Evolutionary conservation across 768 basidiomycete species (phyloP), one percentile per base, ranked within the genome.

Genomic region (Boletus vermiculosoides): DNA sequence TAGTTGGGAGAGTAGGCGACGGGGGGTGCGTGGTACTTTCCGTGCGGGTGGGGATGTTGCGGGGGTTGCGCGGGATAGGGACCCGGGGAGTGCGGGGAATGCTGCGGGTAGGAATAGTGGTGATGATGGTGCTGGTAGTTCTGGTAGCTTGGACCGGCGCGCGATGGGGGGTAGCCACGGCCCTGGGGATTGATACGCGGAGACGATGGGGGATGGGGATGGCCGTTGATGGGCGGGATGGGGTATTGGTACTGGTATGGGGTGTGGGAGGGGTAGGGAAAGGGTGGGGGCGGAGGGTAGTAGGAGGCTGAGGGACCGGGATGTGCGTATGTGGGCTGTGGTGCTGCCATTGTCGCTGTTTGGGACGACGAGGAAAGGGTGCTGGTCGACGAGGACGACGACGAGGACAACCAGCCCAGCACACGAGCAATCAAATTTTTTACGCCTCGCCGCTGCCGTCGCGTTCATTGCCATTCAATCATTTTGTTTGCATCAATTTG

Each of bases 211-310:
- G 49, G 49, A 7, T 49, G 48, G 22, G 46, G 31, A 34, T 50
- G 49, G 25, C 25, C 49, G 2, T 30, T 50, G 49, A 50, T 39
- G 51, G 76, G 79, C 6, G 75, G 73, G 42, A 77, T 70, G 39
- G 75, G 62, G 65, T 79, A 77, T 57, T 72, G 76, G 44, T 70
- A 75, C 54, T 71, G 74, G 57, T 70, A 72, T 41, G 72, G 49
- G 30, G 72, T 5, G 34, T 47, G 47, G 46, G 46, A 47, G 30
- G 28, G 71, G n/a, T 74, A 78, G 52, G 75, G 67, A 50, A 73
- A 70, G 49, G 71, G 73, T 11, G 63, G 63, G 50, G 66, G 67
- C 15, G 70, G 65, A 4, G 67, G 61, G 56, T 66, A 66, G 54
- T 67, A 74, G 13, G 55, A 64, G n/a, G n/a, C n/a, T n/a, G n/a